Evolutionary conservation across 129 eudicot genomes (phyloP).

Genomic region (Scalesia atractyloides): DNA sequence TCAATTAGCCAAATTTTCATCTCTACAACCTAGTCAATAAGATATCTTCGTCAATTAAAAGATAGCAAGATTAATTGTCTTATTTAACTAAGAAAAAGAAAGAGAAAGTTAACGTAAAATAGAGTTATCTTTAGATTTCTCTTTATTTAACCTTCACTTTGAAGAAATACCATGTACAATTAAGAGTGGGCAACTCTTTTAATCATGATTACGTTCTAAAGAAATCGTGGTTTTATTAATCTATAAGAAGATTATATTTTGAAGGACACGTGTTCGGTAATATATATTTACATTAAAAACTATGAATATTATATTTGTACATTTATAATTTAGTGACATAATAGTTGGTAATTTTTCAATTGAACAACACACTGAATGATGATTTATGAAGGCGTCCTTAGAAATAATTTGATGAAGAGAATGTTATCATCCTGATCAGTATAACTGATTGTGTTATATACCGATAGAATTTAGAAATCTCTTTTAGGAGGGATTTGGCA

Average conservation of each 20-base stretch:
- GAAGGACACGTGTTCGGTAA: not conserved
- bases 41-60: not conserved
- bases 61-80: slow-evolving; percentile 3
- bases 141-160: not conserved
- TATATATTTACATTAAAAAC: not conserved
- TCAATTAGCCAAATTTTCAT: not conserved
- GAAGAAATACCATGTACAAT: not conserved
- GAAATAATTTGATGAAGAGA: too few relatives aligned
- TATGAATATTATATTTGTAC: not conserved
- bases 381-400: too few relatives aligned
- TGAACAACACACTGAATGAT: too few relatives aligned
- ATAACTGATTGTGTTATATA: too few relatives aligned
- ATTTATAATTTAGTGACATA: too few relatives aligned
- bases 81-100: not conserved
- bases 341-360: too few relatives aligned
- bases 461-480: too few relatives aligned
- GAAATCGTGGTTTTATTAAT: not conserved
- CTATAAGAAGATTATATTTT: not conserved
- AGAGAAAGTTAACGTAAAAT: slow-evolving; percentile 15
- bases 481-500: too few relatives aligned
- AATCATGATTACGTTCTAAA: not conserved
- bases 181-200: not conserved
- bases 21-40: not conserved
- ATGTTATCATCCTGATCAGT: too few relatives aligned
- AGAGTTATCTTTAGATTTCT: not conserved